Conservation (phyloP, 352 stramenopile species). For the Pilasporangium apinafurcum region DNA sequence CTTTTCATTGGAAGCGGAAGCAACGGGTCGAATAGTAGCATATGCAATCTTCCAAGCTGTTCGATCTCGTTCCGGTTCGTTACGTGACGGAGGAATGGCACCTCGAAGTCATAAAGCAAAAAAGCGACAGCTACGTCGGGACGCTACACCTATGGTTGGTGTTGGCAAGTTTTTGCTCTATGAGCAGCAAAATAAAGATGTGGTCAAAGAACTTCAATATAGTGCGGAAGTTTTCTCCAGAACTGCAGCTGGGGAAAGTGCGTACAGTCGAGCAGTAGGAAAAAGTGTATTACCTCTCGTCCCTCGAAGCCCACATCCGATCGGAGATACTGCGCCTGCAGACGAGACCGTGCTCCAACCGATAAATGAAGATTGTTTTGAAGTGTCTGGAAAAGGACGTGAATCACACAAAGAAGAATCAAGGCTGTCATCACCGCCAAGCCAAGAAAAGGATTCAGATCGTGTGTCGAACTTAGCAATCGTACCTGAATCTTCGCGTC, state of each 20-base stretch:
- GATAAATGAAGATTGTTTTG: too few relatives aligned
- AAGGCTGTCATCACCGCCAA: too few relatives aligned
- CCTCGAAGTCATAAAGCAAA: constrained; percentile 52
- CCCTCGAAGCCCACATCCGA: constrained; percentile 27
- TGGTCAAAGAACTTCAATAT: constrained; percentile 89
- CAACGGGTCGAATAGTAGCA: constrained; percentile 73
- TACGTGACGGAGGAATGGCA: constrained; percentile 8
- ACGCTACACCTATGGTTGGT: constrained; percentile 58
- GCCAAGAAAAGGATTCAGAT: too few relatives aligned
- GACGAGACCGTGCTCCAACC: too few relatives aligned
- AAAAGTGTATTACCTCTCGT: constrained; percentile 48
- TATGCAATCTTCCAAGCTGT: constrained; percentile 68
- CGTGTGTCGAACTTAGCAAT: too few relatives aligned
- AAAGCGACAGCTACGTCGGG: constrained; percentile 64
- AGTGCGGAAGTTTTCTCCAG: constrained; percentile 78
- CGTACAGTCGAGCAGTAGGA: constrained; percentile 69
- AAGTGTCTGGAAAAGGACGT: too few relatives aligned
- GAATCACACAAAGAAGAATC: too few relatives aligned
- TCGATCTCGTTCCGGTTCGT: constrained; percentile 18
- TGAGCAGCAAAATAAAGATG: constrained; percentile 87
- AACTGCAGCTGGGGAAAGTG: constrained; percentile 56
- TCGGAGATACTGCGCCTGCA: constrained; percentile 4
- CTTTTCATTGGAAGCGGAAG: constrained; percentile 80
- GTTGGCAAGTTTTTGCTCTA: constrained; percentile 83
- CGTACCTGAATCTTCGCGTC: too few relatives aligned